Base-by-base conservation (phyloP, 2,329 filamentous ascomycete species). In the Clonostachys sp. region DNA sequence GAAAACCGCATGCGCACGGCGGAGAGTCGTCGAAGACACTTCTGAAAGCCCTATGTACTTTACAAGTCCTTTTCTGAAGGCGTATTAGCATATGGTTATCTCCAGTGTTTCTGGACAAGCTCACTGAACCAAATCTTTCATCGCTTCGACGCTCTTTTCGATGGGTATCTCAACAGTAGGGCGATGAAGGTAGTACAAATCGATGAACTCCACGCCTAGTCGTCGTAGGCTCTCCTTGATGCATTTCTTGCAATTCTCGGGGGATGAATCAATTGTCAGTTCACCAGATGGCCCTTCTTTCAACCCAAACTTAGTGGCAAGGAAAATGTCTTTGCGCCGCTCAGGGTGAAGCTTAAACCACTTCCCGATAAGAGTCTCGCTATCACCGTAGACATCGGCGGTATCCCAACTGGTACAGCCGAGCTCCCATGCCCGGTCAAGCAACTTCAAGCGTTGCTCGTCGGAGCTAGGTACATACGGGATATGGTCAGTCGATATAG, bases 11-110 rank as follows among this genome's bases (percentile, higher is more conserved):
- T 64, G 61, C 5, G 75, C 78, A 9, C 78, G 71, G 5, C 75
- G 69, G 16, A 83, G 65, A 1, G 75, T 73, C 3, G 61, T 57
- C 4, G 71, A 67, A n/a, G 63, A 68, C 48, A 70, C 61, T 51
- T 78, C 74, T 2, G 64, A 74, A 4, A 83, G 53, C 3, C 79
- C 78, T 5, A 83, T 63, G 55, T 78, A 61, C 46, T 70, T 72
- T 56, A 82, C 75, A 59, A 80, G 80, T 33, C 78, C 76, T 53
- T 75, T 68, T 2, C 63, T 67, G 13, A 12, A 9, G 16, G 24
- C 9, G 24, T 10, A 10, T 30, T 10, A 30, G 24, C 24, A 30
- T 30, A 30, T 5, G 24, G 10, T 10, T 30, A 30, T 30, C 8
- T 30, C 24, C 9, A 30, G 24, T 5, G 24, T 30, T 30, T 30